Base-by-base conservation (phyloP, 257 asterid species). In the Solanum chmielewskii region DNA sequence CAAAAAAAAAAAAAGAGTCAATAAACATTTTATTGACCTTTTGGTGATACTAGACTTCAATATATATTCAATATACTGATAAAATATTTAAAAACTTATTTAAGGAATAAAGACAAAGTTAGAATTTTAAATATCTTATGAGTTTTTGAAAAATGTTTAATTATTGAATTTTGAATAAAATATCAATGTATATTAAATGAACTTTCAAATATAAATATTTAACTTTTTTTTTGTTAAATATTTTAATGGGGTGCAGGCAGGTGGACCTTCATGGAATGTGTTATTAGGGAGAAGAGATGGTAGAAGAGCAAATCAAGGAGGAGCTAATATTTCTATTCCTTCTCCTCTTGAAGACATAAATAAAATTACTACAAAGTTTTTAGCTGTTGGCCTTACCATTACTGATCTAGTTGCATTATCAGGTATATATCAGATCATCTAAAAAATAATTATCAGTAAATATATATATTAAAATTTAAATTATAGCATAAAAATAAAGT, bases 231-330 rank as follows among this genome's bases (percentile, higher is more conserved):
- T 33, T 33, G 35, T 33, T 33, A 33, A 33, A 33, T 33, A 33
- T 33, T 73, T 37, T 20, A 37, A 47, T 47, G 85, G 42, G 85
- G 33, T 82, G 59, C 84, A 94, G 97, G 92, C 95, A 44, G 95
- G 96, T 21, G 97, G 97, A 11, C 97, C 97, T 33, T 71, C 95
- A 41, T 94, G 97, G 97, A 89, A 42, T 83, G 98, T 90, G 7
- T 88, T 84, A 85, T 84, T 94, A 20, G 98, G 98, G 15, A 92
- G 98, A 90, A 91, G 95, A 89, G 98, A 94, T 68, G 87, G 98
- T 83, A 83, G 85, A 78, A 90, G 85, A 6, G 95, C 97, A 86
- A 92, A 92, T 87, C 95, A 90, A 39, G 86, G 85, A 44, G 93
- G 91, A 71, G 97, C 98, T 12, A 93, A 94, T 86, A 81, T 93